These are phyloP conservation scores for Trichoderma breve DNA, from an alignment of 2,329 filamentous ascomycete genomes.

Conservation along the genomic window DNA sequence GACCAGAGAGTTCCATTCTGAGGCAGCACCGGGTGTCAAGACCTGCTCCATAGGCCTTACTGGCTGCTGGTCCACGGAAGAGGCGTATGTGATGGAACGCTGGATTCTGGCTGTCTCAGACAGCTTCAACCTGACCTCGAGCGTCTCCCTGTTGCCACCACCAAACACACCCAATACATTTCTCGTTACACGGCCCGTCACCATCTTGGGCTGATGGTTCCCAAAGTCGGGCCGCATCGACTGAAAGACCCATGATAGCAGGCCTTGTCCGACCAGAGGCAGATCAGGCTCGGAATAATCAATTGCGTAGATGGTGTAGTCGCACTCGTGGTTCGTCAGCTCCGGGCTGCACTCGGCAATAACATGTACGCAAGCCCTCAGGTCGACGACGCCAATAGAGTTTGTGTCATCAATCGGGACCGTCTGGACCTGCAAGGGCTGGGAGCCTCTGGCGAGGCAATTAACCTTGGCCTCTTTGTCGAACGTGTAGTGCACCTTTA, in stretches of 20 bases:
- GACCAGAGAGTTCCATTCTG: slow-evolving; percentile 76
- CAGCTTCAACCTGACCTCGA: slow-evolving; percentile 89
- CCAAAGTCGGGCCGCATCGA: slow-evolving; percentile 37
- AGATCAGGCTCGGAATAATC: slow-evolving; percentile 95
- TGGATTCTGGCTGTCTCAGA: slow-evolving; percentile 67
- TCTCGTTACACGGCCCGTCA: slow-evolving; percentile 87
- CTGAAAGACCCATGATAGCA: slow-evolving; percentile 80
- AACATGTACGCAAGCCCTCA: slow-evolving; percentile 82
- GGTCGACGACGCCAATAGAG: slow-evolving; percentile 82
- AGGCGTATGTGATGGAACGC: slow-evolving; percentile 29
- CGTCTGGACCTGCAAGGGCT: slow-evolving; percentile 75
- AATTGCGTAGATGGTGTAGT: slow-evolving; percentile 96
- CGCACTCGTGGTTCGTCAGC: slow-evolving; percentile 64
- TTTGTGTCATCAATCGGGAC: slow-evolving; percentile 75
- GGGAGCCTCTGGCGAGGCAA: slow-evolving; percentile 82
- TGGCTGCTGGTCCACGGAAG: slow-evolving; percentile 18
- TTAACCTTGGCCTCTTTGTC: slow-evolving; percentile 85
- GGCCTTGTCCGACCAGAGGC: slow-evolving; percentile 90
- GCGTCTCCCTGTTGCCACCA: slow-evolving; percentile 77
- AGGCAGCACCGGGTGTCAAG: slow-evolving; percentile 58
- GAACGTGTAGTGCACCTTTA: slow-evolving; percentile 97
- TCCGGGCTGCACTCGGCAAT: slow-evolving; percentile 80
- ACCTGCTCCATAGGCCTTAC: slow-evolving; percentile 33
- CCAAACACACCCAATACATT: slow-evolving; percentile 82
- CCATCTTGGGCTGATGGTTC: slow-evolving; percentile 62